phyloP scores from a whole-genome alignment of 129 eudicot species.

The Arctium lappa region DNA sequence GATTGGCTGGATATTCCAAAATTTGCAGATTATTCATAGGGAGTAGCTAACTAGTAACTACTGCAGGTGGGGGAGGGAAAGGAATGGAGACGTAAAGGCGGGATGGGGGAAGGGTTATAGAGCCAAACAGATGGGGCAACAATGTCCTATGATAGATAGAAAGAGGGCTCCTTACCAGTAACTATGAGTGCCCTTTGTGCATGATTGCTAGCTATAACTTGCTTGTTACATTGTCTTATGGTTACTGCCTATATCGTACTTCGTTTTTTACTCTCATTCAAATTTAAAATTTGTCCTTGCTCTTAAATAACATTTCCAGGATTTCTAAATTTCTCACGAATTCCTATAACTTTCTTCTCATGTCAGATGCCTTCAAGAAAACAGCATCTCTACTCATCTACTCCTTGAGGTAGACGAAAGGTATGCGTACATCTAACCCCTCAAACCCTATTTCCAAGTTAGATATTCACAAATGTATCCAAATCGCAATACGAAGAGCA shows the following conservation, averaged over 20 bases:
- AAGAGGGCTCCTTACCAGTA: background rate
- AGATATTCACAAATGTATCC: background rate
- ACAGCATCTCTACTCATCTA: background rate
- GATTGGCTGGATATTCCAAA: background rate
- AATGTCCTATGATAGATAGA: background rate
- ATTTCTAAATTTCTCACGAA: background rate
- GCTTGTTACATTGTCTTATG: too few species aligned
- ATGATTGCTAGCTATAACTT: background rate
- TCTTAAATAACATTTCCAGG: background rate
- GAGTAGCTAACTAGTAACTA: background rate
- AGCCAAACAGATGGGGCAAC: background rate
- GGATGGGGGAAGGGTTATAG: background rate
- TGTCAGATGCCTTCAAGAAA: background rate
- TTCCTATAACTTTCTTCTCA: background rate
- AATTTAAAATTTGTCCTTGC: background rate
- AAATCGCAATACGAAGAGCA: background rate
- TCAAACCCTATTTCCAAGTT: background rate
- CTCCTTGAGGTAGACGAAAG: background rate
- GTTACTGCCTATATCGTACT: background rate
- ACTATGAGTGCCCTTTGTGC: background rate
- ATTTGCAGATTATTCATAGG: background rate
- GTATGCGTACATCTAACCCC: background rate
- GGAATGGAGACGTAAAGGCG: too few species aligned
- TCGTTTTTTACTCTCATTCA: background rate
- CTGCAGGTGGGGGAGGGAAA: background rate